These are phyloP conservation scores for Gossypium davidsonii DNA, from an alignment of 441 rosid genomes.

Conservation along the genomic window DNA sequence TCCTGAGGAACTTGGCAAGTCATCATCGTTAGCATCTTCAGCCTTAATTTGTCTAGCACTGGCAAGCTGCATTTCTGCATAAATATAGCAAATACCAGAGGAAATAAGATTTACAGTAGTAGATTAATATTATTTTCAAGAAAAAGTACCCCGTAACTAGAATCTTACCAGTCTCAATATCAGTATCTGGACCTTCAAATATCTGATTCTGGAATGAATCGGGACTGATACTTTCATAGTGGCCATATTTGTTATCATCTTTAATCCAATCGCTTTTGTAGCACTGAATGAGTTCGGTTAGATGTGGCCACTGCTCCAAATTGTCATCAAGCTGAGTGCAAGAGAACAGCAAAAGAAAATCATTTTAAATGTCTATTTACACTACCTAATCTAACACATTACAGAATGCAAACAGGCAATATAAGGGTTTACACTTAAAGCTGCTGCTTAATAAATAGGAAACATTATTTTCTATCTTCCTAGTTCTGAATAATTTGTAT, in stretches of 20 bases:
- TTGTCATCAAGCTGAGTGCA: constrained; percentile 72
- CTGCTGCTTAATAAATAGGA: background rate
- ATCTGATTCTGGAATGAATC: constrained; percentile 75
- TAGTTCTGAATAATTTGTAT: background rate
- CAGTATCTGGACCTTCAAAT: constrained; percentile 95
- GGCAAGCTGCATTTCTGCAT: constrained; percentile 74
- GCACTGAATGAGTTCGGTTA: constrained; percentile 79
- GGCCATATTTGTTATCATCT: constrained; percentile 93
- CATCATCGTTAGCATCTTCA: constrained; percentile 63
- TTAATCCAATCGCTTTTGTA: constrained; percentile 88
- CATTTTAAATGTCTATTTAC: background rate
- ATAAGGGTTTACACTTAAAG: background rate
- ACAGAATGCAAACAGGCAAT: background rate
- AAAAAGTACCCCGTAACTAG: background rate
- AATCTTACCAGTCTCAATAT: constrained; percentile 78
- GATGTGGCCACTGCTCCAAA: constrained; percentile 96
- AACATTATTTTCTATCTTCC: background rate
- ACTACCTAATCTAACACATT: background rate
- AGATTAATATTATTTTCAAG: background rate
- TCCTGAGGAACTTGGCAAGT: constrained; percentile 75
- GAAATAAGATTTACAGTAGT: background rate
- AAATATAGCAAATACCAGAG: constrained; percentile 13
- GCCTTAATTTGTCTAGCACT: constrained; percentile 58
- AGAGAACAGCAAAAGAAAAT: background rate
- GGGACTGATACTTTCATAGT: constrained; percentile 56